Evolutionary conservation across 2,329 filamentous ascomycete species (phyloP).

Genomic region (Cytospora chrysosperma): DNA sequence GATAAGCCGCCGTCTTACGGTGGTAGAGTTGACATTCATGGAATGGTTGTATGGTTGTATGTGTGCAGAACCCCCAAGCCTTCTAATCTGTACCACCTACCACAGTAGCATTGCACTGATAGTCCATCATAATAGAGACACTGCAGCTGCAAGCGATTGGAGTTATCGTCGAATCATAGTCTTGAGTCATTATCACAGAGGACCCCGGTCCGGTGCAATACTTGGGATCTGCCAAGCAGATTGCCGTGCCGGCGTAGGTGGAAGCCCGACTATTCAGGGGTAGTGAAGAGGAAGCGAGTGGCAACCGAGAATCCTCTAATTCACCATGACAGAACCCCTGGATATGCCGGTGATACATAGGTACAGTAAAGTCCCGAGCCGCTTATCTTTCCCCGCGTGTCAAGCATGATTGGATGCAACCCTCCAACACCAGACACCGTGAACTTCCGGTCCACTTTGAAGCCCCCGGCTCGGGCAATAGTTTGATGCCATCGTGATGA

Average conservation of each 20-base stretch:
- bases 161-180: constrained; percentile 7
- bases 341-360: no score
- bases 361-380: neutral
- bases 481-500: neutral
- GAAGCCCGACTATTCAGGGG: neutral
- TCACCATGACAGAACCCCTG: no score
- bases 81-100: neutral
- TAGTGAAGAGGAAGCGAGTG: no score
- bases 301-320: no score
- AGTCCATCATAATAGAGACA: neutral
- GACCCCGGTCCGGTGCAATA: neutral
- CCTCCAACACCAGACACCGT: neutral
- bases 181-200: neutral
- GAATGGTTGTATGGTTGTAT: neutral
- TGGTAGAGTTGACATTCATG: neutral
- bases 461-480: neutral
- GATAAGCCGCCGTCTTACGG: neutral
- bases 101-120: neutral
- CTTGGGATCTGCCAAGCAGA: neutral
- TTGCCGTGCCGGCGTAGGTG: neutral
- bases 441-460: neutral
- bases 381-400: neutral
- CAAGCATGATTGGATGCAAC: neutral
- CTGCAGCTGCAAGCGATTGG: neutral
- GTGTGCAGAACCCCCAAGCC: neutral